Percentiles rank a stretch among this genome's conserved stretches.
Conservation (phyloP, 2,329 filamentous ascomycete species). For the Exophiala spinifera region DNA sequence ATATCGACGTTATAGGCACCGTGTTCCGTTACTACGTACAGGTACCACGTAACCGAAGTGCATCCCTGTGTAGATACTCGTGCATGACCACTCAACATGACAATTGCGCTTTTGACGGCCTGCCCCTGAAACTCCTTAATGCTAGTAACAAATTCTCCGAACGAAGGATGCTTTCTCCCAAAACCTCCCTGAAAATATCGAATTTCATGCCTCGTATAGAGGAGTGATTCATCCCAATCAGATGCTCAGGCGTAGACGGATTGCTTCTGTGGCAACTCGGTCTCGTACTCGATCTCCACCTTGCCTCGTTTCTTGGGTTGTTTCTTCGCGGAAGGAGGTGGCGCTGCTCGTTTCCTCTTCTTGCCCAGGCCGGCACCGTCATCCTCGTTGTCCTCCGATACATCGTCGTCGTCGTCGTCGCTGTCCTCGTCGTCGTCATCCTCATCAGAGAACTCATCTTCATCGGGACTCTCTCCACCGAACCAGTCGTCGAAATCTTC, state of each 20-base stretch:
- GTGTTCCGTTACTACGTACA: too few relatives aligned
- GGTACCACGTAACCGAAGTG: too few relatives aligned
- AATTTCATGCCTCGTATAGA: too few relatives aligned
- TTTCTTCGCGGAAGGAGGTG: constrained; percentile 43
- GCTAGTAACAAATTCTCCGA: too few relatives aligned
- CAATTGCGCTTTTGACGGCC: too few relatives aligned
- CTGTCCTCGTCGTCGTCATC: constrained; percentile 60
- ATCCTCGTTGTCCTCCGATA: constrained; percentile 54
- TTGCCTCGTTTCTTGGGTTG: constrained; percentile 61
- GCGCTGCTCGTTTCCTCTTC: constrained; percentile 57
- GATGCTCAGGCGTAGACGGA: constrained; percentile 37
- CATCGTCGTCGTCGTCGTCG: constrained; percentile 59
- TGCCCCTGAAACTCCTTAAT: too few relatives aligned
- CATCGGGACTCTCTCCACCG: constrained; percentile 62
- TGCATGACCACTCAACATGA: too few relatives aligned
- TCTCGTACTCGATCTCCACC: constrained; percentile 76
- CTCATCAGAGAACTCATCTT: constrained; percentile 54
- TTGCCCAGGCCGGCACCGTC: constrained; percentile 46
- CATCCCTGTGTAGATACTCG: too few relatives aligned
- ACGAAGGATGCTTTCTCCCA: too few relatives aligned
- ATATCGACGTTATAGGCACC: too few relatives aligned
- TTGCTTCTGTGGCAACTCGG: constrained; percentile 60
- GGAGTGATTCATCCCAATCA: neutral
- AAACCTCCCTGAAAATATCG: too few relatives aligned
- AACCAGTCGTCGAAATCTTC: constrained; percentile 98